These are phyloP conservation scores for Fistulifera solaris DNA, from an alignment of 108 stramenopile genomes.

Conservation along the genomic window DNA sequence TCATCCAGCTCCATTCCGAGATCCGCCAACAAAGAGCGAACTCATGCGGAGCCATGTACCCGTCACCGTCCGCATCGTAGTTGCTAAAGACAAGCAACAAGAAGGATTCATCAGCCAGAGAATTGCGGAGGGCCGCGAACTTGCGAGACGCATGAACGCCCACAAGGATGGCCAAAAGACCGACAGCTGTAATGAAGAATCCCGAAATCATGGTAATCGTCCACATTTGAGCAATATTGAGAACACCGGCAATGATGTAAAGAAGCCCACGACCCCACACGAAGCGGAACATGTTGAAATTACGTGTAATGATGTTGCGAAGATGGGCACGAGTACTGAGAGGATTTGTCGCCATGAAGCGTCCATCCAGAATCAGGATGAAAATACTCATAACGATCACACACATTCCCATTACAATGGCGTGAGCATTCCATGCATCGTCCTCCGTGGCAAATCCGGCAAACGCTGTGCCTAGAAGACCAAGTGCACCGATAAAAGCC, in stretches of 20 bases:
- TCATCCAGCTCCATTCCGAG: constrained; percentile 49
- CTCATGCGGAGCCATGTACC: constrained; percentile 21
- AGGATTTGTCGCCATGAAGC: constrained; percentile 19
- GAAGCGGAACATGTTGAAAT: constrained; percentile 30
- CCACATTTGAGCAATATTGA: constrained; percentile 29
- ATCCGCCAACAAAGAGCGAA: constrained; percentile 32
- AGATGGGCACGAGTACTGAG: constrained; percentile 22
- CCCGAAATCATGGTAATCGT: constrained; percentile 22
- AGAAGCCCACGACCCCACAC: constrained; percentile 55
- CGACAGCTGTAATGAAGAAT: constrained; percentile 16
- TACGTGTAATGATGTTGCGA: constrained; percentile 19
- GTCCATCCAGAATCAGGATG: constrained; percentile 36
- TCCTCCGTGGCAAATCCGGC: constrained; percentile 16
- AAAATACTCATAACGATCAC: constrained; percentile 16
- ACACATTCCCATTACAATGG: constrained; percentile 17
- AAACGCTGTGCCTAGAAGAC: constrained; percentile 18
- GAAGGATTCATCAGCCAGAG: constrained; percentile 34
- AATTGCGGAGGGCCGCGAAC: constrained; percentile 24
- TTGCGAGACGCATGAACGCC: constrained; percentile 27
- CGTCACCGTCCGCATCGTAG: constrained; percentile 33
- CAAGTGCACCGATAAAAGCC: constrained; percentile 22
- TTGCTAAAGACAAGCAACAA: constrained; percentile 30
- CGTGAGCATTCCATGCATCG: constrained; percentile 13
- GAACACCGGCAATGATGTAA: constrained; percentile 32
- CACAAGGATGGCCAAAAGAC: constrained; percentile 23